Percentiles rank a stretch among this genome's conserved stretches.
phyloP scores from a whole-genome alignment of 768 basidiomycete genomes.

The Grammothele lineata region DNA sequence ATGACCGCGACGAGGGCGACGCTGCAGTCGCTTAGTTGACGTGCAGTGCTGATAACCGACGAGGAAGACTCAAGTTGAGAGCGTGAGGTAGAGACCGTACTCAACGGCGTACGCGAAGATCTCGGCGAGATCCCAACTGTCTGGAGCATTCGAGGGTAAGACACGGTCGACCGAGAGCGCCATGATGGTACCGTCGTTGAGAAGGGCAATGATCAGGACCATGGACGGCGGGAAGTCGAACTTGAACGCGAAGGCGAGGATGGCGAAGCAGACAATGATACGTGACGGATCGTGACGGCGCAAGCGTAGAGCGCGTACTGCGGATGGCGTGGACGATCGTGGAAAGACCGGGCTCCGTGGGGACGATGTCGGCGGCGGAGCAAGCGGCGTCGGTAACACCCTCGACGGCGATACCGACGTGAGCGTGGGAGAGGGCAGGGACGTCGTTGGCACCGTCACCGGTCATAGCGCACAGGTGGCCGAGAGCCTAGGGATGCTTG shows the following conservation, averaged over 20 bases:
- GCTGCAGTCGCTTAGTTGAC: too few relatives aligned
- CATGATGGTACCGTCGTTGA: constrained; percentile 99
- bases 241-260: constrained; percentile 93
- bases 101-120: constrained; percentile 95
- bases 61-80: too few relatives aligned
- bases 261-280: constrained; percentile 96
- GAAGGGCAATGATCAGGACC: constrained; percentile 94
- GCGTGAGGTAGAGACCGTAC: constrained; percentile 95
- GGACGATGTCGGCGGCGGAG: constrained; percentile 96
- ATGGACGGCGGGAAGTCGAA: constrained; percentile 99
- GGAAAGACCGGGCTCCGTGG: constrained; percentile 97
- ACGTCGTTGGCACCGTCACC: constrained; percentile 99
- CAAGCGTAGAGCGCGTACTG: constrained; percentile 94
- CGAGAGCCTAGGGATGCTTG: constrained; percentile 94
- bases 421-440: constrained; percentile 94
- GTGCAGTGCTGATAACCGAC: too few relatives aligned
- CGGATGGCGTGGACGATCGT: constrained; percentile 99
- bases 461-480: constrained; percentile 97
- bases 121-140: constrained; percentile 94
- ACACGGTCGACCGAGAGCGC: constrained; percentile 95
- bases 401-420: constrained; percentile 99
- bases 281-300: constrained; percentile 95
- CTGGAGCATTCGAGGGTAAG: constrained; percentile 86
- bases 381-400: constrained; percentile 98
- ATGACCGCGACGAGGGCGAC: constrained; percentile 79